A percentile compares a stretch with the other conserved stretches of the same genome.
These are phyloP conservation scores for Cercospora nicotianae DNA, from an alignment of 2,329 filamentous ascomycete genomes.

Conservation along the genomic window DNA sequence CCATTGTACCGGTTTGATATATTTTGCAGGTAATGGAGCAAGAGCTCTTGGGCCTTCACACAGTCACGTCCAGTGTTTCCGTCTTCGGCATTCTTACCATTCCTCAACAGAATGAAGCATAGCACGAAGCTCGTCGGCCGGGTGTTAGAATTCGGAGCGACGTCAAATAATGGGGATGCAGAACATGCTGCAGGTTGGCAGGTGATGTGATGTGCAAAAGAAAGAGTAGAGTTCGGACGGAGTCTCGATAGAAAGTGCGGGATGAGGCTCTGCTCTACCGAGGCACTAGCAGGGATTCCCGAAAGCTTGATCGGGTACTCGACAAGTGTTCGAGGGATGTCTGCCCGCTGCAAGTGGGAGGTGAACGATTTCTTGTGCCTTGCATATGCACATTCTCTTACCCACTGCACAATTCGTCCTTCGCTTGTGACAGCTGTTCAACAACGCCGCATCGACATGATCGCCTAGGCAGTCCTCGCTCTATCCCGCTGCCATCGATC, in stretches of 20 bases:
- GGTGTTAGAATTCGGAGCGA: background rate
- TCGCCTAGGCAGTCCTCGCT: background rate
- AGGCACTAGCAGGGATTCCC: conserved; percentile 9
- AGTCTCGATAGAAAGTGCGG: background rate
- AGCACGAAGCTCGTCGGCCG: background rate
- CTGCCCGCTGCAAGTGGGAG: background rate
- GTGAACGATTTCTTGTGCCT: conserved; percentile 6
- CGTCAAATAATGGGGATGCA: background rate
- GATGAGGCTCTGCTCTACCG: conserved; percentile 10
- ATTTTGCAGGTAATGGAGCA: background rate
- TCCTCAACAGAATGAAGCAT: background rate
- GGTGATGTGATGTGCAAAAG: background rate
- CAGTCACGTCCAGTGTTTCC: background rate
- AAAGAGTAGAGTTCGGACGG: background rate
- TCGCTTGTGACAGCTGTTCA: conserved; percentile 3
- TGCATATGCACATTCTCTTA: background rate
- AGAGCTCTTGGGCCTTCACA: background rate
- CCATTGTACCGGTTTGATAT: background rate
- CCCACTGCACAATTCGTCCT: background rate
- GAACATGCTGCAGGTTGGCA: background rate
- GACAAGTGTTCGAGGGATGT: conserved; percentile 1
- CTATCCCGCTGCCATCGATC: conserved; percentile 2
- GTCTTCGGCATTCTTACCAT: background rate
- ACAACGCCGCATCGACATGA: background rate
- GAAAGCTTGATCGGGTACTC: conserved; percentile 9